Evolutionary conservation across 176 grass and related monocot species (phyloP), one percentile per base, ranked within the genome.

Genomic region (Juncus inflexus): DNA sequence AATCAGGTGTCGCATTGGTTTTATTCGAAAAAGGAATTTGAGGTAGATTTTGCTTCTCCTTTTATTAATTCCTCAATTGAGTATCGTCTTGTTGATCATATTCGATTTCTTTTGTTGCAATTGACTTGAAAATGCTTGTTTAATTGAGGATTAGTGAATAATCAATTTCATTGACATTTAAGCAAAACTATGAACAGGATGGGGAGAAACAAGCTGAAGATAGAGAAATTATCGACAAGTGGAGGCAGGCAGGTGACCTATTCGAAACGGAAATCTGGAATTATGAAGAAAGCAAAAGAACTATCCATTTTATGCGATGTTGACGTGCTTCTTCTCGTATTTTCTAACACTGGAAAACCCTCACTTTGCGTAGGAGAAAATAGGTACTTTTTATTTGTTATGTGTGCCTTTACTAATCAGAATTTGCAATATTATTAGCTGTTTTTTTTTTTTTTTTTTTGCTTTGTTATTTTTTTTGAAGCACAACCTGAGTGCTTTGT

Each of bases 181-280:
- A 47, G 43, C 4, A 47, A 47, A 47, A 47, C 9, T 9, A 47
- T 47, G 6, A 47, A 47, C 43, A 47, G 43, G 14, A 81, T 81
- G 78, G 78, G 78, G 10, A 81, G 78, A 74, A 74, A 74, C 56
- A 81, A 75, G 15, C 45, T 81, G 7, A 75, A 75, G 43, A 81
- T 81, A 35, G 51, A 75, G 43, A 81, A 74, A 47, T 49, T 81
- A 58, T 63, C 67, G 41, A 75, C 58, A 12, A 56, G 6, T 9
- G 8, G 39, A 37, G 72, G 70, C 7, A 69, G 78, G 12, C 78
- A 81, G 42, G 78, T 81, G 9, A 81, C 78, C 6, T 81, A 81
- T 55, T 81, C 78, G 1, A 81, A 81, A 42, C 42, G 78, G 14
- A 50, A 59, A 16, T 60, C 56, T 1, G 78, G 78, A 12, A 81